Conservation (phyloP, 129 eudicot species). For the carrot (Daucus carota) region DNA sequence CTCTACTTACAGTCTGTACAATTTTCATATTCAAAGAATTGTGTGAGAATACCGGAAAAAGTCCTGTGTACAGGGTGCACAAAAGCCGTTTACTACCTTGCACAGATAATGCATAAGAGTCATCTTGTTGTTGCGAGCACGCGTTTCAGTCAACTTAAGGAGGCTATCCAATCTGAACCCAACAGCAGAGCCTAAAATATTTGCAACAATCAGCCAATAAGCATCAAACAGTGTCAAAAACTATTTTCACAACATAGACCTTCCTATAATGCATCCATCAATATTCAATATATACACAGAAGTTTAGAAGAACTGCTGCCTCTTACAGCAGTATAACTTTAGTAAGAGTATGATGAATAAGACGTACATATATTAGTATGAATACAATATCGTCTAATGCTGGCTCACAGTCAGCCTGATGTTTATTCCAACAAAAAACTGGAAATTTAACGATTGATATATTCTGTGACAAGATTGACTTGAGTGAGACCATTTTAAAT, state of each 20-base stretch:
- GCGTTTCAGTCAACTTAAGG: slow-evolving; percentile 86
- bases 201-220: background rate
- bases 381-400: background rate
- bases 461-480: background rate
- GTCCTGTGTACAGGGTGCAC: background rate
- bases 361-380: background rate
- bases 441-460: background rate
- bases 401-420: background rate
- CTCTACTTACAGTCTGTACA: background rate
- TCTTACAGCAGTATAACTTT: background rate
- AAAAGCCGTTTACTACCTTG: slow-evolving; percentile 39
- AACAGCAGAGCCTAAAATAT: slow-evolving; percentile 71
- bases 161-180: slow-evolving; percentile 93
- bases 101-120: slow-evolving; percentile 97
- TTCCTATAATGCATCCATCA: background rate
- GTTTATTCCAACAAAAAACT: background rate
- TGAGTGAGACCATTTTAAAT: background rate
- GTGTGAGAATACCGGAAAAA: background rate
- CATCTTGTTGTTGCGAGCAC: slow-evolving; percentile 83
- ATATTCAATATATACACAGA: no score
- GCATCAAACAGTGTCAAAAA: background rate
- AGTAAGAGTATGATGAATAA: background rate
- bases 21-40: background rate
- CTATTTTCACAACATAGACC: background rate
- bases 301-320: background rate